Evolutionary conservation across 176 grass and related monocot genomes (phyloP).

Genomic region (Eremochloa ophiuroides): DNA sequence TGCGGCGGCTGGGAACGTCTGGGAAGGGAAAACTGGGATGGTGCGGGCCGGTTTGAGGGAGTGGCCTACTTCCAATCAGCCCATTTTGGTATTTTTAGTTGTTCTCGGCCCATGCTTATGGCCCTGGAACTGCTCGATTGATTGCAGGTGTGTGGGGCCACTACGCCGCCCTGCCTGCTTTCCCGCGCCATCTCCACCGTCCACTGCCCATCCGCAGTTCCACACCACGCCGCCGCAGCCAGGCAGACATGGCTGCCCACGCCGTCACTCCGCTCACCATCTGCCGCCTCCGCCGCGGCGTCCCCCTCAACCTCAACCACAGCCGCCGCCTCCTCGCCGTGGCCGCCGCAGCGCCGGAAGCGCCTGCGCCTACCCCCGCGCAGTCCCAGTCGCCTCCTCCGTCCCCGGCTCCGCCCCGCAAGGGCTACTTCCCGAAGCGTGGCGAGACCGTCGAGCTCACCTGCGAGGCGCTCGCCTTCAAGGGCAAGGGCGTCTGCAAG

Average conservation of each 20-base stretch:
- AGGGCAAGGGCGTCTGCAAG: slow-evolving; percentile 90
- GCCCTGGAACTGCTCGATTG: not conserved
- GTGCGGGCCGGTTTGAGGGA: too few relatives aligned
- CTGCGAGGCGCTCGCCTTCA: slow-evolving; percentile 82
- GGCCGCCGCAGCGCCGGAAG: slow-evolving; percentile 29
- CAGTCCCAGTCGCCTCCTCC: slow-evolving; percentile 11
- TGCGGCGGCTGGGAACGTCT: too few relatives aligned
- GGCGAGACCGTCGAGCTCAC: slow-evolving; percentile 73
- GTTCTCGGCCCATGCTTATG: not conserved
- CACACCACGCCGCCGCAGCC: not conserved
- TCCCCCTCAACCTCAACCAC: slow-evolving; percentile 13
- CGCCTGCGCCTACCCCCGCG: slow-evolving; percentile 17
- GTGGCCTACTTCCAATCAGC: too few relatives aligned
- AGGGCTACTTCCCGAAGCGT: slow-evolving; percentile 80
- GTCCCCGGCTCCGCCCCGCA: slow-evolving; percentile 1
- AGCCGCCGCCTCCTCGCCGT: slow-evolving; percentile 31
- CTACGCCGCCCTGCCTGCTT: not conserved
- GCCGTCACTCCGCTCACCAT: slow-evolving; percentile 34
- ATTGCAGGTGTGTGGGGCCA: not conserved
- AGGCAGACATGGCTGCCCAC: slow-evolving; percentile 10
- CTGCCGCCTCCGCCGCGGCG: slow-evolving; percentile 26
- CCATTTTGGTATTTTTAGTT: not conserved
- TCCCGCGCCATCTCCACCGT: slow-evolving; percentile 41
- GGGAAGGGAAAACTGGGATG: too few relatives aligned
- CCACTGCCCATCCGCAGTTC: slow-evolving; percentile 22